phyloP scores from a whole-genome alignment of 345 rosid species.

The Aurinia saxatilis region DNA sequence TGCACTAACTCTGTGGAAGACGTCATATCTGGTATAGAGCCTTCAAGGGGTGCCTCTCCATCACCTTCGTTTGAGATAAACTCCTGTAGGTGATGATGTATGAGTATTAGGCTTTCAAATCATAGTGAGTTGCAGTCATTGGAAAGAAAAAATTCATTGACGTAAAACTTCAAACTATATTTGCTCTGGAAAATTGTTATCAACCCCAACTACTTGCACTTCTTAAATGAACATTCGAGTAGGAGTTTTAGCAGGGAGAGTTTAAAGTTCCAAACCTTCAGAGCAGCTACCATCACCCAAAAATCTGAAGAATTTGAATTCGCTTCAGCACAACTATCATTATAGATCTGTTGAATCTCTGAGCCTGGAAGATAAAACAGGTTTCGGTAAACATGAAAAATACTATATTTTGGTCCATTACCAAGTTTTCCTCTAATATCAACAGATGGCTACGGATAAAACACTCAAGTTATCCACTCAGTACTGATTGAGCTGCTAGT shows the following conservation, averaged over 20 bases:
- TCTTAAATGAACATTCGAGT: background rate
- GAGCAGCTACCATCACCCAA: slow-evolving; percentile 98
- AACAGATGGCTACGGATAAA: background rate
- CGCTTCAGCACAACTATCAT: slow-evolving; percentile 61
- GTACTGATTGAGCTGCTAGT: no score
- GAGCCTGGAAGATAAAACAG: slow-evolving; percentile 39
- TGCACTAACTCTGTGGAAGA: slow-evolving; percentile 92
- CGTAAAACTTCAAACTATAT: background rate
- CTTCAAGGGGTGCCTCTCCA: slow-evolving; percentile 95
- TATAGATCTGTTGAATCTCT: slow-evolving; percentile 50
- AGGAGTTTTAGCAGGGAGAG: background rate
- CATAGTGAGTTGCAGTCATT: background rate
- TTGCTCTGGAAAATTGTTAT: background rate
- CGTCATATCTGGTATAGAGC: slow-evolving; percentile 98
- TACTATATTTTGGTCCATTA: background rate
- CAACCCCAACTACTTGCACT: background rate
- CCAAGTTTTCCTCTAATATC: background rate
- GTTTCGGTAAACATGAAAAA: background rate
- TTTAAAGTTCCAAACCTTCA: slow-evolving; percentile 58
- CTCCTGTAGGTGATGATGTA: slow-evolving; percentile 43
- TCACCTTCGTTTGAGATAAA: slow-evolving; percentile 79
- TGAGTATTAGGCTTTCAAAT: background rate
- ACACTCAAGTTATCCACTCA: background rate
- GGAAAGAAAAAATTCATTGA: background rate
- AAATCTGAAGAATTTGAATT: slow-evolving; percentile 66